Conservation (phyloP, 1,284 basidiomycete genomes). For the Sphagnurus paluster region DNA sequence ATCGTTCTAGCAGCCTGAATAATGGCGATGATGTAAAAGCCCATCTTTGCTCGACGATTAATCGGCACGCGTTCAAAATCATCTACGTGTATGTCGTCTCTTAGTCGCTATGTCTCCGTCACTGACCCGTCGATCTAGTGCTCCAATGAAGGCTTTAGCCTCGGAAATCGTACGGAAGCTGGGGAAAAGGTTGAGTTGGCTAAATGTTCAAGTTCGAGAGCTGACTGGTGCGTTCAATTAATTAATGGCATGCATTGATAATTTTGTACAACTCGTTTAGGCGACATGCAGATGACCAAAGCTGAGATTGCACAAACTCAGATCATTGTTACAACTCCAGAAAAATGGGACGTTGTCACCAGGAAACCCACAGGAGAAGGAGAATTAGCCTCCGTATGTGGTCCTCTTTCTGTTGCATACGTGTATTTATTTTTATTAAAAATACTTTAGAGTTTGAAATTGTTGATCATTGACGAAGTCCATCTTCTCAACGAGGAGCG, state of each 20-base stretch:
- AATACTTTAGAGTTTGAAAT: constrained; percentile 74
- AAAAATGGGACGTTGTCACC: constrained; percentile 99
- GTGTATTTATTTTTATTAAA: constrained; percentile 7
- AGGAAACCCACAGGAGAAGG: constrained; percentile 97
- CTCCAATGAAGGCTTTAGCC: constrained; percentile 98
- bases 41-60: constrained; percentile 56
- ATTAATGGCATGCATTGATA: neutral
- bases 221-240: constrained; percentile 68
- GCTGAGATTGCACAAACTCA: constrained; percentile 95
- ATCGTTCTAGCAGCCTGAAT: constrained; percentile 41
- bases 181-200: constrained; percentile 87
- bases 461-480: constrained; percentile 98
- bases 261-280: constrained; percentile 34
- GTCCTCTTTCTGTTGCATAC: neutral
- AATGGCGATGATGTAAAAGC: constrained; percentile 20
- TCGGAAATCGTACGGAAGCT: constrained; percentile 96
- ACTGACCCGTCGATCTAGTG: constrained; percentile 51
- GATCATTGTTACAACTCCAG: constrained; percentile 98
- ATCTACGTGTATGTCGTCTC: constrained; percentile 84
- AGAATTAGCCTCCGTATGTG: constrained; percentile 83
- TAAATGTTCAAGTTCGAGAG: constrained; percentile 87
- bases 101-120: constrained; percentile 1
- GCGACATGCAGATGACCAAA: constrained; percentile 98
- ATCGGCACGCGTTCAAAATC: constrained; percentile 86
- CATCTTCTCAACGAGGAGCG: constrained; percentile 98